phyloP scores from a whole-genome alignment of 2,329 filamentous ascomycete species.

The Pestalotiopsis sp. region DNA sequence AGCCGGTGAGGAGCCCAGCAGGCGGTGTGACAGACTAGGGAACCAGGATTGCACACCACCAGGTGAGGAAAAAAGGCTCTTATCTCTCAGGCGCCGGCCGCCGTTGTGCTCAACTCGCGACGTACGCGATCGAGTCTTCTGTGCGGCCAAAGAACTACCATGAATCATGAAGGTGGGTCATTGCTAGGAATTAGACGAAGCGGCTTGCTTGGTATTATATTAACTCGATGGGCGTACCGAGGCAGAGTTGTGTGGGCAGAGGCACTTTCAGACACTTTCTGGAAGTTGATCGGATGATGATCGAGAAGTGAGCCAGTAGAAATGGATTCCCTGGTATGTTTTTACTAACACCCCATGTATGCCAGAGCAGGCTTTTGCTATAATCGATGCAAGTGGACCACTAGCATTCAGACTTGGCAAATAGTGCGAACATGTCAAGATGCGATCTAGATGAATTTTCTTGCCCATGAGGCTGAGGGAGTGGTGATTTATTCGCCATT shows the following conservation, averaged over 20 bases:
- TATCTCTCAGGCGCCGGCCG: neutral
- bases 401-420: neutral
- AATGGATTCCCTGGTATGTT: neutral
- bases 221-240: neutral
- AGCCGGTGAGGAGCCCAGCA: neutral
- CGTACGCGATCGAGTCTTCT: neutral
- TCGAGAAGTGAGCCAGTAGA: neutral
- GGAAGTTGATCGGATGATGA: neutral
- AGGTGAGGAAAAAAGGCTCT: neutral
- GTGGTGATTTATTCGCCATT: neutral
- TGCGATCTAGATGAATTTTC: neutral
- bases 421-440: neutral
- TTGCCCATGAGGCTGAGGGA: neutral
- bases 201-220: neutral
- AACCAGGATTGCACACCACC: neutral
- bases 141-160: neutral
- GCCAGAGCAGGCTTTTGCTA: neutral
- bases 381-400: neutral
- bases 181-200: neutral
- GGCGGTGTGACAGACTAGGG: neutral
- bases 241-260: neutral
- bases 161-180: neutral
- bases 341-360: neutral
- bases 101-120: neutral
- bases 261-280: neutral